Conservation (phyloP, 371 early-diverging fungal genomes). For the Rhizopus delemar region DNA sequence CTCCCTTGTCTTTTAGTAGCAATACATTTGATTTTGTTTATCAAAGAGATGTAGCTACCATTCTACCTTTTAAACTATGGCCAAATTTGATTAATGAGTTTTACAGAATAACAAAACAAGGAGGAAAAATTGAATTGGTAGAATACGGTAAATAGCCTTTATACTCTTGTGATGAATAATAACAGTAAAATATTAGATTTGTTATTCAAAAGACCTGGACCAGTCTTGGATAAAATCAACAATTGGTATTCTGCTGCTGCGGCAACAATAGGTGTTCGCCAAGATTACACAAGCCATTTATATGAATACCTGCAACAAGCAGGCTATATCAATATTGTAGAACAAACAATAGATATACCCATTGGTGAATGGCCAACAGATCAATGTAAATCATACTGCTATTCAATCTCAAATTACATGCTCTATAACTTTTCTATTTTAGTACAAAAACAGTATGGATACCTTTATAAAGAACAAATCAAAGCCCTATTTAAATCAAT, state of each 20-base stretch:
- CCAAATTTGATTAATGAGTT: conserved; percentile 41
- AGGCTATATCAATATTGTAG: conserved; percentile 34
- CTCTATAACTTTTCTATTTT: neutral
- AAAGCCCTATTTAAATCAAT: conserved; percentile 43
- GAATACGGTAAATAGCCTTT: conserved; percentile 34
- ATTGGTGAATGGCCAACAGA: conserved; percentile 54
- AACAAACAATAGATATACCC: conserved; percentile 33
- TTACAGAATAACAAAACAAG: conserved; percentile 48
- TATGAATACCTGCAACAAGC: conserved; percentile 25
- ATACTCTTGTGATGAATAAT: neutral
- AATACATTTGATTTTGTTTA: conserved; percentile 63
- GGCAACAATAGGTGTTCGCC: conserved; percentile 28
- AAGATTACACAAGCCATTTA: conserved; percentile 24
- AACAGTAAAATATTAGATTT: conserved; percentile 19
- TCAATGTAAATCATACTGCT: conserved; percentile 27
- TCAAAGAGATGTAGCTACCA: conserved; percentile 55
- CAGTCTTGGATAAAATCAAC: conserved; percentile 35
- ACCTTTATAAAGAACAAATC: conserved; percentile 48
- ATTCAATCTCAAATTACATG: neutral
- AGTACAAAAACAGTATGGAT: conserved; percentile 47
- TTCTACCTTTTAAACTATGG: conserved; percentile 48
- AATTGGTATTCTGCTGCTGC: conserved; percentile 42
- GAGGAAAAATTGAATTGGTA: conserved; percentile 55
- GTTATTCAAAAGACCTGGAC: conserved; percentile 39
- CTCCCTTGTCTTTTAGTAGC: conserved; percentile 37